Base-by-base conservation (phyloP, 371 early-diverging fungal genomes). In the Thermomucor indicae-seudaticae region DNA sequence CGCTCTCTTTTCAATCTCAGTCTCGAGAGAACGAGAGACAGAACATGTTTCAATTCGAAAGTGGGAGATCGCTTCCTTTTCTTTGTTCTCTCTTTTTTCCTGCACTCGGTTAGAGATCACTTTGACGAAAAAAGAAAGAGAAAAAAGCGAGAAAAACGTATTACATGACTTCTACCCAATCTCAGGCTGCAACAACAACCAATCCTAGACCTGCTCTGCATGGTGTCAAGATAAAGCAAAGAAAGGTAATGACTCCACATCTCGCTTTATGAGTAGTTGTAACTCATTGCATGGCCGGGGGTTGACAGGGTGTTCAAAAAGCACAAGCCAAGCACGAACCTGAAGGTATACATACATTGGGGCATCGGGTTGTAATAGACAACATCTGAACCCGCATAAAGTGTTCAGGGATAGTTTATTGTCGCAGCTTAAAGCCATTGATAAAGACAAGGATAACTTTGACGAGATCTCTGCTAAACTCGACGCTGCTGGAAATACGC, bases 321-420 rank as follows among this genome's bases (percentile, higher is more conserved):
- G 87, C 89, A 59, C 79, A 84, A 58, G 88, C 89, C 66, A 89
- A 89, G 70, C 88, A 84, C 81, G 89, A 89, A 64, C 89, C 89
- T 65, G 86, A 86, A 75, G 80, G 84, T 83, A 75, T 58, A 60
- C 14, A 7, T 11, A 23, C 24, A 27, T 22, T 38, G 19, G 17
- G 3, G 32, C 7, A n/a, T 11, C 41, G 38, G 17, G 17, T 29
- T 35, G n/a, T 49, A 14, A 30, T 46, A 12, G 17, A 1, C 20
- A 1, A n/a, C 27, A 11, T 4, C 46, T 20, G 20, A 23, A 47
- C 32, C 30, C 35, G 3, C 28, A 3, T 49, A 1, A 70, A 82
- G 83, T 79, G 60, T 89, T 89, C 72, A 80, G 89, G 59, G 86
- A 88, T 70, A 77, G 71, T 61, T 70, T 89, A 75, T 78, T 89